A percentile compares a stretch with the other conserved stretches of the same genome.
Evolutionary conservation across 2,329 filamentous ascomycete species (phyloP).

Genomic region (Pseudogymnoascus sp.): DNA sequence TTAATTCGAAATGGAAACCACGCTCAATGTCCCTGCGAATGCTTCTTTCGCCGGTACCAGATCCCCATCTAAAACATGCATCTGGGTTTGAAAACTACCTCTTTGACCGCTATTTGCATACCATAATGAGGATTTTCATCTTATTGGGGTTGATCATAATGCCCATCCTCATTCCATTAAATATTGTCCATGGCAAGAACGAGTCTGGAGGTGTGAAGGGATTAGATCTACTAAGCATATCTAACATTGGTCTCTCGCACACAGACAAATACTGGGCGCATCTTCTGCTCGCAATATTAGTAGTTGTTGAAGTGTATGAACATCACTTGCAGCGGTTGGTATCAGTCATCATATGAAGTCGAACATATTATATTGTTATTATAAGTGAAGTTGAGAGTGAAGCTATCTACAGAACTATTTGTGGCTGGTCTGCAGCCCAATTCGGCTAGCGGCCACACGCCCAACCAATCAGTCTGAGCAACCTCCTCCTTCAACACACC

Average conservation of each 20-base stretch:
- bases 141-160: slow-evolving; percentile 68
- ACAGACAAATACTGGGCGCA: slow-evolving; percentile 70
- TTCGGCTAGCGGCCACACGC: too few species aligned
- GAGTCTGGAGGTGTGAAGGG: slow-evolving; percentile 47
- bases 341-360: too few species aligned
- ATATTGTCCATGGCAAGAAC: slow-evolving; percentile 61
- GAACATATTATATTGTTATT: too few species aligned
- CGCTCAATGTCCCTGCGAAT: neutral
- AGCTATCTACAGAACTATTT: too few species aligned
- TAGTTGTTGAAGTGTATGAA: too few species aligned
- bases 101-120: slow-evolving; percentile 78
- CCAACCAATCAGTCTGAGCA: too few species aligned
- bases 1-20: slow-evolving; percentile 11
- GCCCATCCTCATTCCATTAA: slow-evolving; percentile 75
- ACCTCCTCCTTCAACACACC: too few species aligned
- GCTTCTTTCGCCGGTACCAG: slow-evolving; percentile 11
- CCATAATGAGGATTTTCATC: slow-evolving; percentile 80
- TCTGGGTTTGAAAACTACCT: slow-evolving; percentile 86
- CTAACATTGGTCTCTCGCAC: slow-evolving; percentile 61
- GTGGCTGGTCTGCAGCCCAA: too few species aligned
- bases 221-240: slow-evolving; percentile 76
- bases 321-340: too few species aligned
- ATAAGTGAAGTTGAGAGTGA: too few species aligned
- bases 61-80: slow-evolving; percentile 10
- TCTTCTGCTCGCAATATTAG: slow-evolving; percentile 63